Evolutionary conservation across 2,329 filamentous ascomycete genomes (phyloP).

Genomic region (Chalara sp.): DNA sequence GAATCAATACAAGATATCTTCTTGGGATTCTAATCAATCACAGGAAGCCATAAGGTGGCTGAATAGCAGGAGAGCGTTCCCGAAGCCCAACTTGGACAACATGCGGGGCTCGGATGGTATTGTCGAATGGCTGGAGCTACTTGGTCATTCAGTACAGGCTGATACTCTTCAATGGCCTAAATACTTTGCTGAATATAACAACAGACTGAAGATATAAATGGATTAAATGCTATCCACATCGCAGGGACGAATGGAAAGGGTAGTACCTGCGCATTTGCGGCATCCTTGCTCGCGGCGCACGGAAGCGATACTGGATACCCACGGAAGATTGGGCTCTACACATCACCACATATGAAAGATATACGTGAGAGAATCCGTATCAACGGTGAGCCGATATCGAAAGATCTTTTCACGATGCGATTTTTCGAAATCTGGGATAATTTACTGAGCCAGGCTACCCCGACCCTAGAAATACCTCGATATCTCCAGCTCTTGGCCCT

Average conservation of each 20-base stretch:
- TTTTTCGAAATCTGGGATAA: slow-evolving; percentile 55
- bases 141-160: slow-evolving; percentile 7
- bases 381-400: slow-evolving; percentile 47
- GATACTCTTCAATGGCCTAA: neutral
- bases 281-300: slow-evolving; percentile 50
- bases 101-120: slow-evolving; percentile 7
- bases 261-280: slow-evolving; percentile 59
- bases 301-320: slow-evolving; percentile 21
- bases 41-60: slow-evolving; percentile 6
- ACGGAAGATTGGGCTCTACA: slow-evolving; percentile 49
- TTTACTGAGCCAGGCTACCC: slow-evolving; percentile 27
- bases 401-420: slow-evolving; percentile 50
- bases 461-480: slow-evolving; percentile 32
- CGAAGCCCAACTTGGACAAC: slow-evolving; percentile 4
- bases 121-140: slow-evolving; percentile 3
- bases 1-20: slow-evolving; percentile 2
- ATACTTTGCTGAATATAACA: neutral
- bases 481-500: slow-evolving; percentile 55
- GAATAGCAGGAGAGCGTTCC: slow-evolving; percentile 3
- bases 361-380: slow-evolving; percentile 60
- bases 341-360: slow-evolving; percentile 57
- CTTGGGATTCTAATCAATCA: slow-evolving; percentile 1
- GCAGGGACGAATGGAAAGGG: slow-evolving; percentile 69
- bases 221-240: slow-evolving; percentile 58
- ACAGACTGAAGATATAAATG: slow-evolving; percentile 3